Base-by-base conservation (phyloP, 116 monocot species). In the Zostera marina region DNA sequence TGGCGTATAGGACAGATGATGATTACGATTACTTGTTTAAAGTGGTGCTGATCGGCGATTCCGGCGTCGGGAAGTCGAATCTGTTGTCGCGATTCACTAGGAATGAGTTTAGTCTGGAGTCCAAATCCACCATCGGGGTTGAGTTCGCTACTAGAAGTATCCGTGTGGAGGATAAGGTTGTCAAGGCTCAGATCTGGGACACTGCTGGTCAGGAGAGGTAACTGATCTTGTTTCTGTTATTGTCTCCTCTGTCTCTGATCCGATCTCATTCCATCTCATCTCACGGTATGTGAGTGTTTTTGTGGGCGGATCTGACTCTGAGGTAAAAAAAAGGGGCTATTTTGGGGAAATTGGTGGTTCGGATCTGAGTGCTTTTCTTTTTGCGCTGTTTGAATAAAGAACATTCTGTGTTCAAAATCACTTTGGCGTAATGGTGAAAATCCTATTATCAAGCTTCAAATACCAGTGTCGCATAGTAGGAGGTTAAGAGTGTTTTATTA, bases 181-280 rank as follows among this genome's bases (percentile, higher is more conserved):
- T 81, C 57, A 88, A 87, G 79, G 87, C 87, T 47, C 87, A 87
- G 79, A 87, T 87, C 68, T 87, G 87, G 87, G 82, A 87, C 63
- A 87, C 87, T 10, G 87, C 87, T 41, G 87, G 87, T 9, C 82
- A 82, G 66, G 87, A 87, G 53, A 73, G 73, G 73, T 73, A 13
- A 10, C 6, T 14, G n/a, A 42, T 47, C 11, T 64, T 21, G 17
- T 19, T 20, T 53, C 38, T 15, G 17, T 22, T 32, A 32, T 48
- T 42, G 44, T 41, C 52, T 38, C 23, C 16, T 4, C 16, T 10
- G 17, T 57, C 58, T 41, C 22, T 42, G 41, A 14, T 42, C 42
- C 40, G 41, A 41, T n/a, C 8, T 8, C 15, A 26, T 5, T 58
- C 15, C 15, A 3, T 32, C 32, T 32, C 4, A 32, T 32, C 32